phyloP scores from a whole-genome alignment of 1,284 basidiomycete species.

The Neonothopanus nambi region DNA sequence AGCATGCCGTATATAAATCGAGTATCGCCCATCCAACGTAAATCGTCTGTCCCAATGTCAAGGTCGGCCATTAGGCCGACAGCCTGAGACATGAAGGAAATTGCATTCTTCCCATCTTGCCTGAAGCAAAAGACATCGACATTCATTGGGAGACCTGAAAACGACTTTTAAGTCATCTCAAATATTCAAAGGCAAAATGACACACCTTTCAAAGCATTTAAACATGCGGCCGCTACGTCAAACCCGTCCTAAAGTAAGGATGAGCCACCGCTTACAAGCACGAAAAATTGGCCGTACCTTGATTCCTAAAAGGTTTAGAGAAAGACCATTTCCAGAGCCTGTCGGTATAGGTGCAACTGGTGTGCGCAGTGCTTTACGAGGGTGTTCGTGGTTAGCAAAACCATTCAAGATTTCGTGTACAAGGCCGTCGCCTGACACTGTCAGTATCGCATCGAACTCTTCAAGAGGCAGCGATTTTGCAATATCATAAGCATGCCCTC shows the following conservation, averaged over 20 bases:
- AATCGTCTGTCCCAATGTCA: conserved; percentile 84
- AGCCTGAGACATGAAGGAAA: conserved; percentile 89
- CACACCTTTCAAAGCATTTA: conserved; percentile 88
- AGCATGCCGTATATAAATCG: conserved; percentile 88
- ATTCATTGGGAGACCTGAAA: conserved; percentile 65
- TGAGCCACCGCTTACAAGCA: background rate
- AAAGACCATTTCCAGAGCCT: conserved; percentile 84
- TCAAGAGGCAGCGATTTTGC: conserved; percentile 58
- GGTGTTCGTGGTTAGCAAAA: conserved; percentile 72
- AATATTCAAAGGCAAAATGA: background rate
- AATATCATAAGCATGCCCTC: conserved; percentile 75
- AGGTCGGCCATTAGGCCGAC: conserved; percentile 92
- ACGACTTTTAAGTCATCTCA: conserved; percentile 7
- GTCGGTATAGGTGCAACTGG: conserved; percentile 89
- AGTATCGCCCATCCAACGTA: conserved; percentile 92
- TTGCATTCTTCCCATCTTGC: conserved; percentile 65
- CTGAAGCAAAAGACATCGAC: conserved; percentile 83
- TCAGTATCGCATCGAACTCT: conserved; percentile 76
- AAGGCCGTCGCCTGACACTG: conserved; percentile 89
- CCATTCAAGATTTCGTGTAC: conserved; percentile 94
- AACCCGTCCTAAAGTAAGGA: conserved; percentile 57
- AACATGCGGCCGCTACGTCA: conserved; percentile 71
- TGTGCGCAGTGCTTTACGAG: conserved; percentile 68
- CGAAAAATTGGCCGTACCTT: conserved; percentile 38
- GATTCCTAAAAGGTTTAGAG: conserved; percentile 73